Evolutionary conservation across 1,284 basidiomycete species (phyloP).

Genomic region (Pseudozyma tsukubaensis): DNA sequence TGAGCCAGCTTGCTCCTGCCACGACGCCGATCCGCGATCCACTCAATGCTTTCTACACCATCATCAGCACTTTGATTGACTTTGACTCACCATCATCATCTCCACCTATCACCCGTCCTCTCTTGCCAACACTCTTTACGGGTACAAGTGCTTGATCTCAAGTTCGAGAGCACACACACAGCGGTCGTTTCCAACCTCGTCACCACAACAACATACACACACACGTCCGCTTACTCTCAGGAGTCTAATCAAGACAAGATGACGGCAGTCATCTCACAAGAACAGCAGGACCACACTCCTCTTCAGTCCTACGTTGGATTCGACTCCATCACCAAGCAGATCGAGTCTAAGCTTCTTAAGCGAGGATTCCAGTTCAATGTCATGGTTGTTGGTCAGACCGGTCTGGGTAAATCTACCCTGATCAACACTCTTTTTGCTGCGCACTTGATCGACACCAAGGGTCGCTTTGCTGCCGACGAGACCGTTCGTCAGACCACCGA

Average conservation of each 20-base stretch:
- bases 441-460: slow-evolving; percentile 97
- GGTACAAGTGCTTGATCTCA: not conserved
- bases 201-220: not conserved
- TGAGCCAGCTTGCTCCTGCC: slow-evolving; percentile 21
- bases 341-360: slow-evolving; percentile 99
- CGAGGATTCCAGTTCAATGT: slow-evolving; percentile 97
- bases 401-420: slow-evolving; percentile 96
- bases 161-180: not conserved
- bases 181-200: not conserved
- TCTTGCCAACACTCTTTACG: not conserved
- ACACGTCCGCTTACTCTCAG: not conserved
- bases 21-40: not conserved
- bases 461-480: slow-evolving; percentile 86
- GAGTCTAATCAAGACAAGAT: slow-evolving; percentile 11
- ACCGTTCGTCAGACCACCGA: slow-evolving; percentile 93
- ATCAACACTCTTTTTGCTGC: slow-evolving; percentile 99
- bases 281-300: slow-evolving; percentile 53
- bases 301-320: slow-evolving; percentile 69
- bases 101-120: not conserved
- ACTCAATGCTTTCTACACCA: not conserved
- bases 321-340: slow-evolving; percentile 86
- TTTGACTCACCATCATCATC: not conserved
- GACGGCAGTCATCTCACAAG: slow-evolving; percentile 34
- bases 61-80: not conserved
- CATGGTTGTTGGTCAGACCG: slow-evolving; percentile 83